Evolutionary conservation across 768 basidiomycete genomes (phyloP).

Genomic region (Phaffia tasmanica): DNA sequence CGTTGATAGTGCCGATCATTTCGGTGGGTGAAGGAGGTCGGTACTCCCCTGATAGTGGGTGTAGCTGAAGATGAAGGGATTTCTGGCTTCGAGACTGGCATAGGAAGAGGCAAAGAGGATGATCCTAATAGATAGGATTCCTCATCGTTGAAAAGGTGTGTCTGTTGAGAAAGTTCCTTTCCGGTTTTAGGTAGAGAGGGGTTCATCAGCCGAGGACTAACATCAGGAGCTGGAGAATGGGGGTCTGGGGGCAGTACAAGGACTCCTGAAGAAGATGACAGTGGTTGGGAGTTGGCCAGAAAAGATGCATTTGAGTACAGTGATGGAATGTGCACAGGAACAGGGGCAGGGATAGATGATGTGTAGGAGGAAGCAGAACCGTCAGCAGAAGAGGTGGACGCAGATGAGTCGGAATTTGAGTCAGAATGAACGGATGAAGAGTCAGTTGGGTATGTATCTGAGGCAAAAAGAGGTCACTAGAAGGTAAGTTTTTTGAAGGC

Average conservation of each 20-base stretch:
- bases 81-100: not conserved
- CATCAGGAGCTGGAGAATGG: constrained; percentile 7
- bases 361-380: not conserved
- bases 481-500: not conserved
- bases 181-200: not conserved
- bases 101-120: not conserved
- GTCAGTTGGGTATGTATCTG: not conserved
- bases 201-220: constrained; percentile 9
- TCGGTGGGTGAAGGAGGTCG: not conserved
- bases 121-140: not conserved
- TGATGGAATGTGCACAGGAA: not conserved
- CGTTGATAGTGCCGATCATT: too few relatives aligned
- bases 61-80: not conserved
- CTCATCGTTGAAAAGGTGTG: not conserved
- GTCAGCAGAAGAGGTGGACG: not conserved
- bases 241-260: constrained; percentile 7
- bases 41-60: not conserved
- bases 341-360: not conserved
- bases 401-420: not conserved
- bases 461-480: not conserved
- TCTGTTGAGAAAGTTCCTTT: not conserved
- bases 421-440: not conserved
- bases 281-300: not conserved
- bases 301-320: too few relatives aligned
- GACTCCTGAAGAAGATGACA: not conserved